Evolutionary conservation across 83 land plant species (phyloP), one percentile per base, ranked within the genome.

Genomic region (Thuja plicata): DNA sequence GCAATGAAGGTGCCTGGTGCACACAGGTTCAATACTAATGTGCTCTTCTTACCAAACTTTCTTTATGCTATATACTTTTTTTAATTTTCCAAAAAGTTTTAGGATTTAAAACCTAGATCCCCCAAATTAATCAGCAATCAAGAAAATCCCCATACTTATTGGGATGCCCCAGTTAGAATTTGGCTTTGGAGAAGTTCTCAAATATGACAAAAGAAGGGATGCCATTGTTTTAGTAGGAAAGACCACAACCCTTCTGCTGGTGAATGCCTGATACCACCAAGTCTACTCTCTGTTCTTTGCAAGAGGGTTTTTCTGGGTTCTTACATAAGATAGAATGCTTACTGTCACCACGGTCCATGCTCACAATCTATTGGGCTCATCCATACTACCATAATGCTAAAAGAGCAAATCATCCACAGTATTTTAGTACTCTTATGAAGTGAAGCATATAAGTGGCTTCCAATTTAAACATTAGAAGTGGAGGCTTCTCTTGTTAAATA

Each of bases 1-100:
- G 96, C 96, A 7, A 93, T 96, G 52, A 96, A 96, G 73, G 88
- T 96, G 41, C 97, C 95, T 21, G 95, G 97, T 0, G 95, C 93
- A 30, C 92, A 90, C 3, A 90, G 93, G 88, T 89, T 91, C 66
- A 95, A 94, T 40, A 92, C 85, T 48, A 95, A 94, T 92, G 97
- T 94, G 46, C 34, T 16, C 11, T 50, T 46, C 55, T 32, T 84
- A 30, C 17, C 60, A 27, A 35, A 50, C 48, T 6, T 57, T 6
- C 86, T 50, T 50, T 85, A 50, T 16, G 10, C 52, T 30, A 37
- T 13, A 15, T 37, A 0, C 32, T 78, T 37, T 43, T 80, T 80
- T 13, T 37, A 13, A 2, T 1, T 35, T 66, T 66, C n/a, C n/a
- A 1, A 27, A 27, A 66, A 24, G 27, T 66, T 66, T 66, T 2